Evolutionary conservation across 371 early-diverging fungal species (phyloP).

Genomic region (Syncephalastrum contaminatum): DNA sequence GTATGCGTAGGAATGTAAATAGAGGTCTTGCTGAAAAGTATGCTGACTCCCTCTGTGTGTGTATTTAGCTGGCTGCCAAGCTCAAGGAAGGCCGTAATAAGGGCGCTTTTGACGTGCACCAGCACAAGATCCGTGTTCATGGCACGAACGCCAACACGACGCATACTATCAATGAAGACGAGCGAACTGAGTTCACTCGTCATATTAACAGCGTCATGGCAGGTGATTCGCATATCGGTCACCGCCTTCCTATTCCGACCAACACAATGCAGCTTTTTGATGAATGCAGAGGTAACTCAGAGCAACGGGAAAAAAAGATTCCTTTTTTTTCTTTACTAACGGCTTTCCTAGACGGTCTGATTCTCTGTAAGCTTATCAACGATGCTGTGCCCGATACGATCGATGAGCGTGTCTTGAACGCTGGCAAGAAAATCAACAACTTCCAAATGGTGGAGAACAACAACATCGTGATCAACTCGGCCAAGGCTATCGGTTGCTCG

Average conservation of each 20-base stretch:
- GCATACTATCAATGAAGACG: slow-evolving; percentile 97
- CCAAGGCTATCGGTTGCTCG: slow-evolving; percentile 96
- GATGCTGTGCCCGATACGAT: slow-evolving; percentile 95
- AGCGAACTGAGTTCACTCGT: slow-evolving; percentile 89
- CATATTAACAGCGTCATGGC: slow-evolving; percentile 90
- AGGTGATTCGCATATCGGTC: slow-evolving; percentile 78
- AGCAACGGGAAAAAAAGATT: too few relatives aligned
- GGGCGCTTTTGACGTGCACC: slow-evolving; percentile 60
- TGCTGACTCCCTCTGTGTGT: background rate
- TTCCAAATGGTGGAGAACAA: slow-evolving; percentile 98
- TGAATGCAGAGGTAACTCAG: slow-evolving; percentile 71
- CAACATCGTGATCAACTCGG: slow-evolving; percentile 95
- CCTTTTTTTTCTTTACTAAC: too few relatives aligned
- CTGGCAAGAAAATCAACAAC: slow-evolving; percentile 72
- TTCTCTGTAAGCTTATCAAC: slow-evolving; percentile 96
- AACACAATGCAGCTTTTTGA: slow-evolving; percentile 93
- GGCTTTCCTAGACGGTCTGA: slow-evolving; percentile 76
- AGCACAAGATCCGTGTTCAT: slow-evolving; percentile 83
- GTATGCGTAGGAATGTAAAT: background rate
- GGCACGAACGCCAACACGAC: slow-evolving; percentile 84
- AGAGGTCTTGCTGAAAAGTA: background rate
- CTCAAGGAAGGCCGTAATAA: slow-evolving; percentile 65
- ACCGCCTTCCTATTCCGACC: slow-evolving; percentile 89
- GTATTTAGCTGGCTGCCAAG: slow-evolving; percentile 54
- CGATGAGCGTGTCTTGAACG: slow-evolving; percentile 95